Percentiles rank a stretch among this genome's conserved stretches.
These are phyloP conservation scores for Aspergillus indologenus DNA, from an alignment of 495 filamentous ascomycete species.

Conservation along the genomic window DNA sequence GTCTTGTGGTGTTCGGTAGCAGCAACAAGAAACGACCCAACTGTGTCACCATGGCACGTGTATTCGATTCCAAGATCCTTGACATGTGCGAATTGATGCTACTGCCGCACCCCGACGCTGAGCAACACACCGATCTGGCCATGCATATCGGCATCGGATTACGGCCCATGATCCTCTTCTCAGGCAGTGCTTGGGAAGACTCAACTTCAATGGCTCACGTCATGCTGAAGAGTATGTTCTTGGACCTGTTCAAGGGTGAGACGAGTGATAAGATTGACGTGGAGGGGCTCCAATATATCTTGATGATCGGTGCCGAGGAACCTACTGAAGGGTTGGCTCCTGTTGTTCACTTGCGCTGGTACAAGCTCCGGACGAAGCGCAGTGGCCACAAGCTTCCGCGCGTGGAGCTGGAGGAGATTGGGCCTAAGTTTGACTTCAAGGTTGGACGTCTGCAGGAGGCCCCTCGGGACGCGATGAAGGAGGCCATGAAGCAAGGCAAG, in stretches of 20 bases:
- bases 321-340: conserved; percentile 60
- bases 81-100: conserved; percentile 91
- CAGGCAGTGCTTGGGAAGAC: conserved; percentile 80
- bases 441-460: conserved; percentile 77
- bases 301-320: conserved; percentile 78
- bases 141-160: conserved; percentile 67
- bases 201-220: conserved; percentile 69
- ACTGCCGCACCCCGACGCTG: conserved; percentile 61
- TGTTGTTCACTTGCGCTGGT: conserved; percentile 75
- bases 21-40: conserved; percentile 93
- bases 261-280: conserved; percentile 79
- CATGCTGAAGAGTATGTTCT: conserved; percentile 78
- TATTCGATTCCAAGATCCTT: conserved; percentile 78
- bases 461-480: conserved; percentile 75
- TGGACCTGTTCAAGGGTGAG: conserved; percentile 86
- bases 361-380: conserved; percentile 78
- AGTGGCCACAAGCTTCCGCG: conserved; percentile 83
- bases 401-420: conserved; percentile 93
- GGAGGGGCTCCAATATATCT: conserved; percentile 85
- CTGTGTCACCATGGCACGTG: conserved; percentile 75
- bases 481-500: conserved; percentile 83
- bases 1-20: conserved; percentile 72
- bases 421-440: conserved; percentile 90
- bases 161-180: conserved; percentile 84
- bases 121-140: conserved; percentile 70